phyloP scores from a whole-genome alignment of 1,284 basidiomycete species.

The Puccinia triticina region DNA sequence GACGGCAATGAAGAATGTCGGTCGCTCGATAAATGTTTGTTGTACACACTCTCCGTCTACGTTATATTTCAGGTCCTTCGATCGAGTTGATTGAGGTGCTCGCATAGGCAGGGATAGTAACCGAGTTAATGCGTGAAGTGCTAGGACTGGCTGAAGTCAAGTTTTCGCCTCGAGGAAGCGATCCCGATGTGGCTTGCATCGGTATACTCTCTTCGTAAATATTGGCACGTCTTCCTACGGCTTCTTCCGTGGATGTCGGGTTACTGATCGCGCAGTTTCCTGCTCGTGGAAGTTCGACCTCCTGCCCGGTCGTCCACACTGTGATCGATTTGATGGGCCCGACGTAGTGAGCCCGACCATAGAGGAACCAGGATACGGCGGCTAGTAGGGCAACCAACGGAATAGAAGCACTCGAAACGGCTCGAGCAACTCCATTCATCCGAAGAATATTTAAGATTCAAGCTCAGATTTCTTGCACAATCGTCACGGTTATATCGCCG shows the following conservation, averaged over 20 bases:
- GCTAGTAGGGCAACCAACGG: slow-evolving; percentile 41
- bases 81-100: slow-evolving; percentile 1
- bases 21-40: neutral
- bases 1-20: neutral
- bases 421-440: neutral
- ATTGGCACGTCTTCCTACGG: slow-evolving; percentile 24
- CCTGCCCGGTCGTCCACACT: slow-evolving; percentile 41
- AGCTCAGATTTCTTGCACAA: neutral
- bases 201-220: slow-evolving; percentile 40
- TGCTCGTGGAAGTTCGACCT: slow-evolving; percentile 38
- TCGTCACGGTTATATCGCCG: neutral
- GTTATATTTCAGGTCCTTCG: neutral
- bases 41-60: neutral
- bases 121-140: neutral
- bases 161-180: neutral
- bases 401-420: slow-evolving; percentile 37
- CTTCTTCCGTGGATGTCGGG: slow-evolving; percentile 29
- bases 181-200: slow-evolving; percentile 24
- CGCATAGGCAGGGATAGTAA: neutral
- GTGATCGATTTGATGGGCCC: slow-evolving; percentile 49
- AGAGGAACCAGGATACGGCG: slow-evolving; percentile 28
- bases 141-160: slow-evolving; percentile 4
- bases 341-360: slow-evolving; percentile 32
- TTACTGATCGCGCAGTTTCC: slow-evolving; percentile 4
- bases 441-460: neutral